Evolutionary conservation across 352 stramenopile species (phyloP).

Genomic region (Phytophthora quininea): DNA sequence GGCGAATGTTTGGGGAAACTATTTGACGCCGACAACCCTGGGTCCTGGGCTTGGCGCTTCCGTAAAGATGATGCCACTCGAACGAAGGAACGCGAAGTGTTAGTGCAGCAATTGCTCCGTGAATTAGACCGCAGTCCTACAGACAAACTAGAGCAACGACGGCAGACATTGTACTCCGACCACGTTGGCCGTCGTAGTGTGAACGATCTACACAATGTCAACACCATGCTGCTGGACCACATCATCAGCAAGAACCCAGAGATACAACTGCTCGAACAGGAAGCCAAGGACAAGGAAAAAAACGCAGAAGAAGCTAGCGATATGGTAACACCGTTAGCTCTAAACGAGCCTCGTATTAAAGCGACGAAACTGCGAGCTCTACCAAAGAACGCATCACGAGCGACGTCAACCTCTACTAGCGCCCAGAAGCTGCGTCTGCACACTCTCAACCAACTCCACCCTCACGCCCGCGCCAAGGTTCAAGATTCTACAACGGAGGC

Average conservation of each 20-base stretch:
- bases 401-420: slow-evolving; percentile 13
- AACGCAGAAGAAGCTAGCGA: too few relatives aligned
- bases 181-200: slow-evolving; percentile 57
- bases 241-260: slow-evolving; percentile 71
- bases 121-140: slow-evolving; percentile 57
- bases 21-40: slow-evolving; percentile 66
- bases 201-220: slow-evolving; percentile 53
- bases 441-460: slow-evolving; percentile 52
- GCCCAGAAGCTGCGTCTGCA: slow-evolving; percentile 43
- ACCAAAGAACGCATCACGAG: neutral
- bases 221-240: slow-evolving; percentile 65
- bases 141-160: slow-evolving; percentile 45
- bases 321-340: too few relatives aligned
- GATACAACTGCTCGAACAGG: slow-evolving; percentile 46
- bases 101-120: slow-evolving; percentile 47
- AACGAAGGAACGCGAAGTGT: slow-evolving; percentile 39
- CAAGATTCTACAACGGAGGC: slow-evolving; percentile 32
- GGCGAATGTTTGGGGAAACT: slow-evolving; percentile 63
- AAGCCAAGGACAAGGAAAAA: slow-evolving; percentile 8
- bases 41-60: slow-evolving; percentile 56
- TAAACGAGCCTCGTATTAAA: too few relatives aligned
- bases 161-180: slow-evolving; percentile 51
- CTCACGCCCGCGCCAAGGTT: slow-evolving; percentile 44
- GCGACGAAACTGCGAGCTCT: neutral
- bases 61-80: slow-evolving; percentile 58